phyloP scores from a whole-genome alignment of 1,139 yeast genomes.

The Blastobotrys capitulatus region DNA sequence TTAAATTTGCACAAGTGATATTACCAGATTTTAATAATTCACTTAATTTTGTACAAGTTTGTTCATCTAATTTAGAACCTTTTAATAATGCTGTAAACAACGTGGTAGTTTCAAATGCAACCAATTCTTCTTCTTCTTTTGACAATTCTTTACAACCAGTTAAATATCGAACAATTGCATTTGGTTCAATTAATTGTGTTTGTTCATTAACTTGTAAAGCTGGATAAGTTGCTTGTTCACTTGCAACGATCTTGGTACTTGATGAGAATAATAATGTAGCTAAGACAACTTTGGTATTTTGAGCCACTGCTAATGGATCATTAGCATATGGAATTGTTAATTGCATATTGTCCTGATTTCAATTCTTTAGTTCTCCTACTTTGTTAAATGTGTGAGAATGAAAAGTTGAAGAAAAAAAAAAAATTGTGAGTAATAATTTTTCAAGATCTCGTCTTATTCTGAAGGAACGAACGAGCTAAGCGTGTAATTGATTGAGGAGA shows the following conservation, averaged over 20 bases:
- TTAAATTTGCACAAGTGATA: conserved; percentile 24
- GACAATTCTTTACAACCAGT: conserved; percentile 24
- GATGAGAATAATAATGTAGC: conserved; percentile 19
- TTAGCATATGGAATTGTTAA: conserved; percentile 21
- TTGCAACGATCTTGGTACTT: conserved; percentile 2
- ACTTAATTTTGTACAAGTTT: conserved; percentile 12
- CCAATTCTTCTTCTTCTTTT: conserved; percentile 19
- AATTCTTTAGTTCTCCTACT: too few relatives aligned
- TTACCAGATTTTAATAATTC: conserved; percentile 16
- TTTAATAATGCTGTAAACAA: conserved; percentile 26
- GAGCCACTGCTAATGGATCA: conserved; percentile 20
- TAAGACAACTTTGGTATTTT: conserved; percentile 21
- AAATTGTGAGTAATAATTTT: neutral
- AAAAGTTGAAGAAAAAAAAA: neutral
- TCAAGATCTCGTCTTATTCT: too few relatives aligned
- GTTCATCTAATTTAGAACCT: conserved; percentile 26
- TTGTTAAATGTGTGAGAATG: too few relatives aligned
- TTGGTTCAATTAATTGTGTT: conserved; percentile 55
- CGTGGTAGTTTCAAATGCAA: conserved; percentile 23
- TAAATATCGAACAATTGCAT: conserved; percentile 60
- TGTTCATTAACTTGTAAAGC: conserved; percentile 14
- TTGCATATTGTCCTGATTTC: conserved; percentile 3
- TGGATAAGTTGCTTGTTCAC: conserved; percentile 7
- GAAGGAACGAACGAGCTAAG: too few relatives aligned
- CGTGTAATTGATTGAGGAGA: too few relatives aligned